Base-by-base conservation (phyloP, 2,329 filamentous ascomycete species). In the Rhinocladiella similis region DNA sequence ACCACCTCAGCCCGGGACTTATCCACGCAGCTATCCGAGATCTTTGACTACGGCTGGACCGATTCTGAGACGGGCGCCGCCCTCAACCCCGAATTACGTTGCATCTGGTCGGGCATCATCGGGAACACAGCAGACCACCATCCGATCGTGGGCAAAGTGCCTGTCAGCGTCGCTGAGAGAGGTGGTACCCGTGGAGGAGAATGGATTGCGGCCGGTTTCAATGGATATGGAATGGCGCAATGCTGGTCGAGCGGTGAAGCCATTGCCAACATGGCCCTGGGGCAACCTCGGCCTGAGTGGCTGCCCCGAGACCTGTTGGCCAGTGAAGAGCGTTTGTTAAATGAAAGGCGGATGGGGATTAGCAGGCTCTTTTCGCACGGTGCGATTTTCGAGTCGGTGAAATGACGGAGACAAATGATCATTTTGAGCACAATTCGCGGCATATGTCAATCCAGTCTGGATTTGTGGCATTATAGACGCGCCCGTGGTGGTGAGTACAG, bases 1-100 rank as follows among this genome's bases (percentile, higher is more conserved):
- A 65, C 57, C n/a, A 67, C 72, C 4, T 70, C 73, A 5, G 66
- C 69, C 33, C 69, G 71, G 49, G 68, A 70, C 5, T 49, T 63
- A 27, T 60, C 54, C 27, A 33, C 52, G 13, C 53, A 62, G 16
- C 59, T 62, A 27, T 47, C 53, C 33, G 55, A 49, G 56, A 63
- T 48, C 38, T 49, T 54, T 13, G 58, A 49, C 45, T 56, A 42
- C 3, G 60, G 55, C 18, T n/a, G n/a, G n/a, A n/a, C n/a, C n/a
- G n/a, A n/a, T n/a, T n/a, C n/a, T n/a, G 47, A 43, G 3, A 36
- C 19, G 10, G 59, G 7, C 53, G 45, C 42, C 10, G 3, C 12
- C n/a, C 13, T 16, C n/a, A 3, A 38, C 35, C 3, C 3, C 10
- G 3, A 51, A 5, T 36, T 64, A 2, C 50, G 56, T 2, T 4